Evolutionary conservation across 2,329 filamentous ascomycete genomes (phyloP), one percentile per base, ranked within the genome.

Genomic region (Phialophora verrucosa): DNA sequence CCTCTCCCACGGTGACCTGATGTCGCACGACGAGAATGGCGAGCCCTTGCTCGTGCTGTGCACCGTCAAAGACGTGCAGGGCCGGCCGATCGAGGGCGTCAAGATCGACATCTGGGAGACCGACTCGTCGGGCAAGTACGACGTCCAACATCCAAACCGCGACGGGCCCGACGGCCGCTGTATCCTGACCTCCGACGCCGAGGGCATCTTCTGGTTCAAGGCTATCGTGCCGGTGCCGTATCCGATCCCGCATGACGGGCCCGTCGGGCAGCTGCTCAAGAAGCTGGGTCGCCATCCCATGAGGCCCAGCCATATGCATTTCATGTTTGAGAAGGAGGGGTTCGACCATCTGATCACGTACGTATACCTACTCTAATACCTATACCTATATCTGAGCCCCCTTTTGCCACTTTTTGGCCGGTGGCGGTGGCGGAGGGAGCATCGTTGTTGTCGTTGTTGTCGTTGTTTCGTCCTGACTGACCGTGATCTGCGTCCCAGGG

Each of bases 31-130:
- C 72, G 85, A 88, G 0, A 80, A 85, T 35, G 91, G 91, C 59
- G 85, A 90, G 71, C 86, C 89, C 0, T 85, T 91, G 69, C 83
- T 94, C 14, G 89, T 91, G 4, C 75, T 92, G n/a, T 93, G 91
- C 80, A 90, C 84, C 0, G 80, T 94, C 64, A 87, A 84, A 69
- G 89, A 92, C 75, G 86, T 85, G 0, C 49, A 78, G 0, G 90
- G 90, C 0, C 82, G 81, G 1, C 88, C 91, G 0, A 81, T 95
- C 32, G 69, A 79, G 1, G 87, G 82, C 55, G 90, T 89, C 32
- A 91, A 88, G 75, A 85, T 94, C 68, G 91, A 95, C 76, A 89
- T 95, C 70, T 95, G 91, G 91, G 91, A 94, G 79, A 92, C 91
- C 8, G 91, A 94, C 76, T 88, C 85, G 65, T 86, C 87, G n/a